Evolutionary conservation across 768 basidiomycete genomes (phyloP).

Genomic region (Rhodocollybia butyracea): DNA sequence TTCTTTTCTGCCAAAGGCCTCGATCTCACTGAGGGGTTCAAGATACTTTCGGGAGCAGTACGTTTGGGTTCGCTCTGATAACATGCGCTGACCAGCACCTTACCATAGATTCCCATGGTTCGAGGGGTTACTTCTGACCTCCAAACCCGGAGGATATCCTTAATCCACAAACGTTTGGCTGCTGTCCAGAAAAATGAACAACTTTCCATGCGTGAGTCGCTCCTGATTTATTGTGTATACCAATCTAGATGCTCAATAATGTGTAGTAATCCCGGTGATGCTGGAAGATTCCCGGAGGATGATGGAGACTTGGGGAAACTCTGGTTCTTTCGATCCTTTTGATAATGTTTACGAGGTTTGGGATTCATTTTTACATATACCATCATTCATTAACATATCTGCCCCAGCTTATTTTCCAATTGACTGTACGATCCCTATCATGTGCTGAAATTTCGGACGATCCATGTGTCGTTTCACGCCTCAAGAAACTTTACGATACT

Average conservation of each 20-base stretch:
- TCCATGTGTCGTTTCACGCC: constrained; percentile 52
- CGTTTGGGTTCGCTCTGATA: constrained; percentile 25
- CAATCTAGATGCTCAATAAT: constrained; percentile 13
- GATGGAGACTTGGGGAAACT: constrained; percentile 63
- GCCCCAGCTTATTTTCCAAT: constrained; percentile 69
- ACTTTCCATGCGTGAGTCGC: constrained; percentile 53
- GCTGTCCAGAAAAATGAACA: constrained; percentile 60
- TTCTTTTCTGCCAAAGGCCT: constrained; percentile 71
- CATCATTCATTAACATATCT: too few relatives aligned
- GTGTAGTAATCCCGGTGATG: constrained; percentile 62
- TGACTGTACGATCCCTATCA: constrained; percentile 64
- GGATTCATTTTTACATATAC: constrained; percentile 13
- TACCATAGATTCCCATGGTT: constrained; percentile 66
- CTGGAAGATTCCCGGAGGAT: constrained; percentile 59
- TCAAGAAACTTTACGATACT: constrained; percentile 63
- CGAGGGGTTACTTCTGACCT: constrained; percentile 72
- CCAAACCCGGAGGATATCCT: constrained; percentile 53
- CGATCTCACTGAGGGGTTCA: constrained; percentile 78
- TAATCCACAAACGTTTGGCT: constrained; percentile 71
- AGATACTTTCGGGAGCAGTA: constrained; percentile 75
- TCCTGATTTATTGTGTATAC: constrained; percentile 4
- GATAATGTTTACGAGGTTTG: constrained; percentile 65
- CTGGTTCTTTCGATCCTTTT: constrained; percentile 70
- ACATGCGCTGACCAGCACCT: constrained; percentile 16
- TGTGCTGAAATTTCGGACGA: constrained; percentile 71